phyloP scores from a whole-genome alignment of 768 basidiomycete species.

The Trametes villosa region DNA sequence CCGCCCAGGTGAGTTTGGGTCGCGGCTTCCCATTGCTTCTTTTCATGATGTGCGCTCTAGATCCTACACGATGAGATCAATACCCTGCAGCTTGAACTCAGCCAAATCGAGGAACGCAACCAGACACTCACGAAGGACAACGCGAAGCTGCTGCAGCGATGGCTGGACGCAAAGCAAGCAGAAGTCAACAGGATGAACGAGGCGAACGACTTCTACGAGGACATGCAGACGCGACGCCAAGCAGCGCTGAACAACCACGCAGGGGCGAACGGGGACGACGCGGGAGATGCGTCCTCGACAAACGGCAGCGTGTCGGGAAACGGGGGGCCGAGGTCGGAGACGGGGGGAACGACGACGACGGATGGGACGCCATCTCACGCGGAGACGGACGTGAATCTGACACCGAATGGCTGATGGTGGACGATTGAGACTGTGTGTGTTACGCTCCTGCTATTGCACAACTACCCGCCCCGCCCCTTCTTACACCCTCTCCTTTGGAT shows the following conservation, averaged over 20 bases:
- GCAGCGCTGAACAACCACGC: constrained; percentile 59
- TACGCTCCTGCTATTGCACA: constrained; percentile 13
- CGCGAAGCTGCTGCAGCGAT: constrained; percentile 91
- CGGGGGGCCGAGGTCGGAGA: constrained; percentile 58
- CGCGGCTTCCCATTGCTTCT: background rate
- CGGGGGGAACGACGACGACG: constrained; percentile 55
- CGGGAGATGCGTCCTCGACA: constrained; percentile 29
- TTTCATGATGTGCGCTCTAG: constrained; percentile 37
- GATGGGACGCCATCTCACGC: constrained; percentile 76
- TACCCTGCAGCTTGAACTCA: constrained; percentile 88
- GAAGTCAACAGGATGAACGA: constrained; percentile 97
- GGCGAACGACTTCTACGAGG: constrained; percentile 87
- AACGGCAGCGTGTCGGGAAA: constrained; percentile 66
- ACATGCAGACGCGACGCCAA: constrained; percentile 77
- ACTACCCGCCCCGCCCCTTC: constrained; percentile 1
- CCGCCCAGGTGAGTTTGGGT: constrained; percentile 67
- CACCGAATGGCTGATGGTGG: constrained; percentile 89
- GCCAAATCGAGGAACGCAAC: constrained; percentile 88
- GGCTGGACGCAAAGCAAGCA: constrained; percentile 93
- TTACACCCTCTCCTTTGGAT: constrained; percentile 23
- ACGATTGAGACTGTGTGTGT: constrained; percentile 37
- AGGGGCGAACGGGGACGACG: constrained; percentile 33
- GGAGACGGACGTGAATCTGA: constrained; percentile 76
- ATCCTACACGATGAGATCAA: constrained; percentile 94
- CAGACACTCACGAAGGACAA: constrained; percentile 89